Percentiles rank a stretch among this genome's conserved stretches.
These are phyloP conservation scores for Macrophomina pseudophaseolina DNA, from an alignment of 2,329 filamentous ascomycete species.

Conservation along the genomic window DNA sequence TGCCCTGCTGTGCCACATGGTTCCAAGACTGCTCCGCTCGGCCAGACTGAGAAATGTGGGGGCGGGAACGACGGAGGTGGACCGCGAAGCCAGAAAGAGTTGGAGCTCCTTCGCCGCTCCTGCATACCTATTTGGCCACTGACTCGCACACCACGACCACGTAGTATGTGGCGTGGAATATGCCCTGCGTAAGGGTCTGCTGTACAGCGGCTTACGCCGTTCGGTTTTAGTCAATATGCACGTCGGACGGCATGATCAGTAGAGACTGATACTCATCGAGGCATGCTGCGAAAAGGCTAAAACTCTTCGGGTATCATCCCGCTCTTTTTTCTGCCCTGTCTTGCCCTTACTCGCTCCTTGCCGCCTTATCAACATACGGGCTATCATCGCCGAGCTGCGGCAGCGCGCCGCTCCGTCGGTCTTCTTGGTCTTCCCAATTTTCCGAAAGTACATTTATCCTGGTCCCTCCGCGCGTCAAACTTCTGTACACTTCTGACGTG, in stretches of 20 bases:
- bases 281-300: not conserved
- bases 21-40: not conserved
- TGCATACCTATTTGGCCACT: not conserved
- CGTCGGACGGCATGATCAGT: not conserved
- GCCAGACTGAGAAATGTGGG: constrained; percentile 2
- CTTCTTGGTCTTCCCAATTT: not conserved
- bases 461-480: not conserved
- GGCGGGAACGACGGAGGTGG: not conserved
- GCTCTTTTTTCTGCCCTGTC: not conserved
- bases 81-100: not conserved
- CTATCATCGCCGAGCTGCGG: not conserved
- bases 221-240: not conserved
- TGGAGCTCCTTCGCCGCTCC: not conserved
- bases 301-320: not conserved
- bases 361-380: not conserved
- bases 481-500: not conserved
- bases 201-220: not conserved
- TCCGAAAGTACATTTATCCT: constrained; percentile 1
- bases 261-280: not conserved
- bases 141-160: constrained; percentile 10
- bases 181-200: not conserved
- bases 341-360: not conserved
- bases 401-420: not conserved
- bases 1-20: constrained; percentile 11
- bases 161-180: not conserved